Conservation (phyloP, 768 basidiomycete genomes). For the Termitomyces titanicus region DNA sequence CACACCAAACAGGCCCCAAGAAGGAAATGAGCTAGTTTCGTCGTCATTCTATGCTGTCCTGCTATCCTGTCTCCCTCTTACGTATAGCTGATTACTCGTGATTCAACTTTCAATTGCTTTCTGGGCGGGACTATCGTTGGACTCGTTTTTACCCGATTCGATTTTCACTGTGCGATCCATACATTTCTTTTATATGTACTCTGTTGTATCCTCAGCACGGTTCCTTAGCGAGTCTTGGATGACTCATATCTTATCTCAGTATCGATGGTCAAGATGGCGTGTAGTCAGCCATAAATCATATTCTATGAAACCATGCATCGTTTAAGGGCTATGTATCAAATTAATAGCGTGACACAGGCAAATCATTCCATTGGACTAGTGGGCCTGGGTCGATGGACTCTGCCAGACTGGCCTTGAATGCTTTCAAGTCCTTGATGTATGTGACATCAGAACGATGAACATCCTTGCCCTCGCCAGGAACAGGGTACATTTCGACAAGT, state of each 20-base stretch:
- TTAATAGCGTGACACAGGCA: conserved; percentile 58
- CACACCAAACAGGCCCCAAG: conserved; percentile 30
- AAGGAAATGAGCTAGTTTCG: conserved; percentile 34
- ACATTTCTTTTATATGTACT: neutral
- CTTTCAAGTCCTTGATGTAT: conserved; percentile 60
- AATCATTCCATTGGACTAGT: conserved; percentile 71
- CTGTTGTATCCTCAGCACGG: neutral
- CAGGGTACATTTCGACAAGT: conserved; percentile 55
- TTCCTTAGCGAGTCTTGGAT: neutral
- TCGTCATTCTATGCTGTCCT: neutral
- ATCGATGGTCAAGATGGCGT: neutral
- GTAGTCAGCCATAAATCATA: neutral
- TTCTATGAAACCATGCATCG: neutral
- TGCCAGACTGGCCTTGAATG: conserved; percentile 60
- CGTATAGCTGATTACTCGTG: conserved; percentile 4
- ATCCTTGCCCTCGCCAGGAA: conserved; percentile 48
- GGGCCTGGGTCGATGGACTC: conserved; percentile 59
- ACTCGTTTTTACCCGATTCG: conserved; percentile 2
- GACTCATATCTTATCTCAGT: neutral
- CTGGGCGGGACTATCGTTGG: neutral
- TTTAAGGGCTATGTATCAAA: neutral
- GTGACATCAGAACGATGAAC: conserved; percentile 43
- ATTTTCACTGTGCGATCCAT: neutral
- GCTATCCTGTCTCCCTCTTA: conserved; percentile 2
- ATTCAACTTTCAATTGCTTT: conserved; percentile 4